A percentile compares a stretch with the other conserved stretches of the same genome.
phyloP scores from a whole-genome alignment of 192 early-diverging fungal species.

The Rhizophagus prolifer region DNA sequence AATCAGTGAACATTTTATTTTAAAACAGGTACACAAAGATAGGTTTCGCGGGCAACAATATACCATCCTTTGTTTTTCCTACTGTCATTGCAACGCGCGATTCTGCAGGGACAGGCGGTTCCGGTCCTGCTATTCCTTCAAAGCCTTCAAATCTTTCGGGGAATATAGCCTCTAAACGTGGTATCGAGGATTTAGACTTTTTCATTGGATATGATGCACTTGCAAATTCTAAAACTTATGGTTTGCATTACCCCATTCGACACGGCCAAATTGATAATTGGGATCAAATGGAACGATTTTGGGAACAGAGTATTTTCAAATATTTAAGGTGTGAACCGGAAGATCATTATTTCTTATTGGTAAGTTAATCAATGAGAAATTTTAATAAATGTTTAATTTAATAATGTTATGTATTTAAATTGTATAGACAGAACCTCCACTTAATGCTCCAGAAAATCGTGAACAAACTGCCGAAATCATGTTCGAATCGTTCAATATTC shows the following conservation, averaged over 20 bases:
- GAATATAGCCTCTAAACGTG: conserved; percentile 91
- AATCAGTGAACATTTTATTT: too few species aligned
- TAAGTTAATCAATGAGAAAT: conserved; percentile 34
- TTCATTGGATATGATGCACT: conserved; percentile 96
- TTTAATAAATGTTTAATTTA: neutral
- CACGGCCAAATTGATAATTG: conserved; percentile 99
- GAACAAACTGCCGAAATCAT: conserved; percentile 99
- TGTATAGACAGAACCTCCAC: conserved; percentile 91
- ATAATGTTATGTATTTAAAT: neutral
- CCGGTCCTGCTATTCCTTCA: conserved; percentile 50
- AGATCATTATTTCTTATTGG: conserved; percentile 94
- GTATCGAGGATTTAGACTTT: conserved; percentile 97
- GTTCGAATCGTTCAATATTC: conserved; percentile 98
- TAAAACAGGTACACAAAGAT: conserved; percentile 85
- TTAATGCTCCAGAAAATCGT: conserved; percentile 97
- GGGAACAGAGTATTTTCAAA: conserved; percentile 98
- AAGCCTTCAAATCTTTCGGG: conserved; percentile 57
- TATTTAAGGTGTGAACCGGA: conserved; percentile 98
- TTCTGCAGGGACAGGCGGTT: conserved; percentile 40
- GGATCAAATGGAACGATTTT: conserved; percentile 99
- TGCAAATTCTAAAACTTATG: conserved; percentile 86
- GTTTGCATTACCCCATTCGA: conserved; percentile 87
- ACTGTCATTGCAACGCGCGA: conserved; percentile 86
- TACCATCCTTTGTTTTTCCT: conserved; percentile 97
- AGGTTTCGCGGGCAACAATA: conserved; percentile 95